Conservation (phyloP, 768 basidiomycete species). For the Amanita subjunquillea region DNA sequence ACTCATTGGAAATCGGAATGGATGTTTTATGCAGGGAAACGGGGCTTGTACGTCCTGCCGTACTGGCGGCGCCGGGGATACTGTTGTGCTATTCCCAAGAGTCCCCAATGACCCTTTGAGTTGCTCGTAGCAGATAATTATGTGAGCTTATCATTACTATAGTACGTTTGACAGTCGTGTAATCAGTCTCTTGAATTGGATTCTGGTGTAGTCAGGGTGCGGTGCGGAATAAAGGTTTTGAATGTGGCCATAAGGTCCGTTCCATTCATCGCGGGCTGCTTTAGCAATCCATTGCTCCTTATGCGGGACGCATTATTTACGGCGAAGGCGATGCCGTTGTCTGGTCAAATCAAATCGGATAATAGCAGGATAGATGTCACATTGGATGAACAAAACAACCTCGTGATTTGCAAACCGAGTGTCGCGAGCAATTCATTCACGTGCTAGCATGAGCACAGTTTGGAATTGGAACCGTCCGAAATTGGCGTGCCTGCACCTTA, state of each 20-base stretch:
- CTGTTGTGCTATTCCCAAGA: not conserved
- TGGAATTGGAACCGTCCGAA: not conserved
- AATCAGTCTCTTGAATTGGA: not conserved
- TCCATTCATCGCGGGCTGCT: not conserved
- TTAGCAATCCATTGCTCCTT: not conserved
- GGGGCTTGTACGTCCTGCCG: not conserved
- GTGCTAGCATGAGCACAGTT: no score
- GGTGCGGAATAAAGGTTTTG: not conserved
- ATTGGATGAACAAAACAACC: not conserved
- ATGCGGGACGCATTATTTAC: not conserved
- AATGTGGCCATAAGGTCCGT: not conserved
- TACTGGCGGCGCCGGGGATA: not conserved
- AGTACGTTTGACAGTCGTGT: constrained; percentile 1
- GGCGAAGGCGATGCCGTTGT: not conserved
- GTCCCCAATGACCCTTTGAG: constrained; percentile 1
- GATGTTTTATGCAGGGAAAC: not conserved
- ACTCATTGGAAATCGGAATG: not conserved
- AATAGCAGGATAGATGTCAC: not conserved
- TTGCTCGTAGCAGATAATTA: not conserved
- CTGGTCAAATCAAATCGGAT: not conserved
- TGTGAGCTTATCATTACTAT: not conserved
- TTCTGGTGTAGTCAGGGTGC: not conserved
- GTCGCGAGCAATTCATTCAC: not conserved
- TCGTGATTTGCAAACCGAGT: not conserved
- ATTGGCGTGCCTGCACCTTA: not conserved